Conservation (phyloP, 2,329 filamentous ascomycete species). For the Rhytidhysteron rufulum region DNA sequence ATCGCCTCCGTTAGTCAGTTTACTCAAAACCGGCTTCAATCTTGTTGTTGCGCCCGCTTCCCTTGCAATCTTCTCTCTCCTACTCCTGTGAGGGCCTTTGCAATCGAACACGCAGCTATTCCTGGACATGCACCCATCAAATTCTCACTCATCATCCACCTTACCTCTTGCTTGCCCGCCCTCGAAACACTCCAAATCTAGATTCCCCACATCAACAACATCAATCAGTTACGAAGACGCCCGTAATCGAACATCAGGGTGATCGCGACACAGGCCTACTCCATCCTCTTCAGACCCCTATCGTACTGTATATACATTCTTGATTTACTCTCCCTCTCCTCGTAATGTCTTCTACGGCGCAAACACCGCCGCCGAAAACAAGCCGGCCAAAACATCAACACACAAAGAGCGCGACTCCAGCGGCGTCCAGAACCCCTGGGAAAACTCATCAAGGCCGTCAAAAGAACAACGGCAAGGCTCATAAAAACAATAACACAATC, state of each 20-base stretch:
- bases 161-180: not conserved
- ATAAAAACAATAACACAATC: slow-evolving; percentile 21
- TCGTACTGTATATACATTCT: too few relatives aligned
- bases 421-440: slow-evolving; percentile 20
- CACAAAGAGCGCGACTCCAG: slow-evolving; percentile 26
- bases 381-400: slow-evolving; percentile 28
- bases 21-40: too few relatives aligned
- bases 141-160: not conserved
- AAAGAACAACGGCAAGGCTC: slow-evolving; percentile 26
- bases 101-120: too few relatives aligned
- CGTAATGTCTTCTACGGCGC: slow-evolving; percentile 31
- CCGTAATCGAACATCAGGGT: not conserved
- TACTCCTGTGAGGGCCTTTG: too few relatives aligned
- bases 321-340: too few relatives aligned
- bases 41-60: too few relatives aligned
- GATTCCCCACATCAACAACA: slow-evolving; percentile 1
- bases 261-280: slow-evolving; percentile 9
- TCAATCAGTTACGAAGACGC: not conserved
- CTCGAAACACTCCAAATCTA: not conserved
- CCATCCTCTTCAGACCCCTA: slow-evolving; percentile 4
- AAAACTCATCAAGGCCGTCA: slow-evolving; percentile 26
- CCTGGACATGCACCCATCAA: not conserved
- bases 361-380: slow-evolving; percentile 29
- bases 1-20: not conserved
- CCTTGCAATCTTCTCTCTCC: too few relatives aligned